A percentile compares a stretch with the other conserved stretches of the same genome.
phyloP scores from a whole-genome alignment of 306 rosid genomes.

The Vigna angularis region DNA sequence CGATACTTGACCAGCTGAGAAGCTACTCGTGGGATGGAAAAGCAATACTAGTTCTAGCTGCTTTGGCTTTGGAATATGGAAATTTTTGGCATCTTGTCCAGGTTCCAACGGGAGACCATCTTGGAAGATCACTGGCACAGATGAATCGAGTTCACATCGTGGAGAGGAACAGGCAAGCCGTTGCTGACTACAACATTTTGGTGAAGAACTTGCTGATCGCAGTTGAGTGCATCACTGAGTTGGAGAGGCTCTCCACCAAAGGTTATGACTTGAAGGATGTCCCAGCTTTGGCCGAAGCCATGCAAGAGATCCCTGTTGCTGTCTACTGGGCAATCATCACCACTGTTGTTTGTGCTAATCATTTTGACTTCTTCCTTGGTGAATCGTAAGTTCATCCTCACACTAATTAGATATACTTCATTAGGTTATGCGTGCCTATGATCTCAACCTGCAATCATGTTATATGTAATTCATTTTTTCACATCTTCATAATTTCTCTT shows the following conservation, averaged over 20 bases:
- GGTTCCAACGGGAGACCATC: conserved; percentile 41
- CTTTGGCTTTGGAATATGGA: conserved; percentile 52
- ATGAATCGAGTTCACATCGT: conserved; percentile 43
- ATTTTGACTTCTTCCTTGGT: conserved; percentile 43
- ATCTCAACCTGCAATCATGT: too few relatives aligned
- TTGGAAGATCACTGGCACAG: conserved; percentile 51
- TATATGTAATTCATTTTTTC: too few relatives aligned
- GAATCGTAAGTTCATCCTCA: conserved; percentile 39
- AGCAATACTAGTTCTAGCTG: conserved; percentile 55
- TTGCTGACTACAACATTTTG: conserved; percentile 42
- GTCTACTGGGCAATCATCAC: conserved; percentile 58
- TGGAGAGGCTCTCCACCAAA: conserved; percentile 55
- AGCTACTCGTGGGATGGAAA: conserved; percentile 72
- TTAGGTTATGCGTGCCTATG: too few relatives aligned
- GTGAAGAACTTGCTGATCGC: conserved; percentile 47
- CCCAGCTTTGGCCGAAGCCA: conserved; percentile 46
- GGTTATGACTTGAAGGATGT: conserved; percentile 48
- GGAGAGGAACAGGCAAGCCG: conserved; percentile 40
- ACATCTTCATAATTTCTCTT: too few relatives aligned
- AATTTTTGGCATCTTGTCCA: conserved; percentile 49
- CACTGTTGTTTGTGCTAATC: conserved; percentile 46
- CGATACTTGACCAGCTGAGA: conserved; percentile 48
- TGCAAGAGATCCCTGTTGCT: conserved; percentile 52
- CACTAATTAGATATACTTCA: too few relatives aligned
- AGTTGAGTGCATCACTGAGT: conserved; percentile 61